These are phyloP conservation scores for Podaxis sp. DNA, from an alignment of 768 basidiomycete species.

Conservation along the genomic window DNA sequence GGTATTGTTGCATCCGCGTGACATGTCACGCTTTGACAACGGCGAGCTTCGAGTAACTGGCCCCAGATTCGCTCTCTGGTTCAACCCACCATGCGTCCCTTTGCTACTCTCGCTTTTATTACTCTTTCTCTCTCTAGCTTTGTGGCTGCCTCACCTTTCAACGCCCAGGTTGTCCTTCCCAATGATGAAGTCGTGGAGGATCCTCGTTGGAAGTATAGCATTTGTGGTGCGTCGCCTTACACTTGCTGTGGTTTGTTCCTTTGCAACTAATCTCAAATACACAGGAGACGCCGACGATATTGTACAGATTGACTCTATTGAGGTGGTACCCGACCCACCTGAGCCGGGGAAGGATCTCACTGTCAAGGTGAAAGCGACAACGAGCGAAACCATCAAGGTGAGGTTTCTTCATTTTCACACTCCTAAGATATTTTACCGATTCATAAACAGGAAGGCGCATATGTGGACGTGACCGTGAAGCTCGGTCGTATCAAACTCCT, in stretches of 20 bases:
- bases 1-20: not conserved
- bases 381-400: slow-evolving; percentile 63
- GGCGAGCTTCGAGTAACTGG: not conserved
- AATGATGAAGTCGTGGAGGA: slow-evolving; percentile 17
- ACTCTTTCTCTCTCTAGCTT: slow-evolving; percentile 13
- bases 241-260: not conserved
- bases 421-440: slow-evolving; percentile 1
- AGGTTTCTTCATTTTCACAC: slow-evolving; percentile 9
- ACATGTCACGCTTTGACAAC: not conserved
- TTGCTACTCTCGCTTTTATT: slow-evolving; percentile 1
- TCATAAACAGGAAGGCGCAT: slow-evolving; percentile 74
- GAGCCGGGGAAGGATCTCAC: slow-evolving; percentile 83
- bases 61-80: not conserved
- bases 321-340: slow-evolving; percentile 83
- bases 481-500: slow-evolving; percentile 92
- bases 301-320: slow-evolving; percentile 67
- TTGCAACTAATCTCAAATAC: slow-evolving; percentile 9
- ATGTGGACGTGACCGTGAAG: slow-evolving; percentile 87
- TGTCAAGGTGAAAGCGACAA: slow-evolving; percentile 69
- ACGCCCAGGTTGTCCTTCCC: slow-evolving; percentile 14
- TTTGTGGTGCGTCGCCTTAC: slow-evolving; percentile 65
- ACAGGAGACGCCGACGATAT: slow-evolving; percentile 42
- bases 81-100: slow-evolving; percentile 12
- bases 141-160: slow-evolving; percentile 17
- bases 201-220: slow-evolving; percentile 52